phyloP scores from a whole-genome alignment of 2,329 filamentous ascomycete genomes.

The Hypoxylon sp. region DNA sequence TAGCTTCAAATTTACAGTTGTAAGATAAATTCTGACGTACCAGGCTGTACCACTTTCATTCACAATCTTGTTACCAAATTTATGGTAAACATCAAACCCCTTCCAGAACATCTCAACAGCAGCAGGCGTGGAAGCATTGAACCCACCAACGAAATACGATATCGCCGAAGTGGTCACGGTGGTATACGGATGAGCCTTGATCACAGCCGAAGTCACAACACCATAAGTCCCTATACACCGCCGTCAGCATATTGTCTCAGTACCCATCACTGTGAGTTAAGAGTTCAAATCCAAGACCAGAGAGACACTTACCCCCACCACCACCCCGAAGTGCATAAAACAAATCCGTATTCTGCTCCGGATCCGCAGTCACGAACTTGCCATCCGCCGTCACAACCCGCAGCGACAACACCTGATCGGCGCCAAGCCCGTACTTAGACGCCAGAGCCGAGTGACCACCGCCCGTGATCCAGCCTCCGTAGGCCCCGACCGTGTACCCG shows the following conservation, averaged over 20 bases:
- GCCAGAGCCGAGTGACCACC: conserved; percentile 59
- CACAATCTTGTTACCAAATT: conserved; percentile 46
- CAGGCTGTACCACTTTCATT: conserved; percentile 49
- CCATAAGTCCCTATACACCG: conserved; percentile 41
- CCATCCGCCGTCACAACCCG: conserved; percentile 59
- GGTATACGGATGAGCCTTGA: conserved; percentile 43
- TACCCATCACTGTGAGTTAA: too few relatives aligned
- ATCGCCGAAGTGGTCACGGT: conserved; percentile 37
- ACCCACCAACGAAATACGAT: conserved; percentile 30
- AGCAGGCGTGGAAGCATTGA: conserved; percentile 13
- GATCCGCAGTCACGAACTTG: conserved; percentile 54
- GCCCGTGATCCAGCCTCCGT: conserved; percentile 61
- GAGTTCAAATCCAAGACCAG: neutral
- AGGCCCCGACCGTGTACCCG: conserved; percentile 50
- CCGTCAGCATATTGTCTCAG: conserved; percentile 1
- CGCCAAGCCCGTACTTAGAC: conserved; percentile 58
- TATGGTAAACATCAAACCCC: conserved; percentile 47
- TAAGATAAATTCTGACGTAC: conserved; percentile 13
- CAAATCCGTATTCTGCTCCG: conserved; percentile 58
- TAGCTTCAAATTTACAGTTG: conserved; percentile 10
- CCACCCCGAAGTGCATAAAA: conserved; percentile 66
- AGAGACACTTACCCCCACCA: conserved; percentile 49
- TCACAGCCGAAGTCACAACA: conserved; percentile 45
- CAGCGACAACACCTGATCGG: conserved; percentile 59
- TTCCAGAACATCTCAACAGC: conserved; percentile 43